Evolutionary conservation across 106 monocot species (phyloP), one percentile per base, ranked within the genome.

Genomic region (Dioscorea dumetorum): DNA sequence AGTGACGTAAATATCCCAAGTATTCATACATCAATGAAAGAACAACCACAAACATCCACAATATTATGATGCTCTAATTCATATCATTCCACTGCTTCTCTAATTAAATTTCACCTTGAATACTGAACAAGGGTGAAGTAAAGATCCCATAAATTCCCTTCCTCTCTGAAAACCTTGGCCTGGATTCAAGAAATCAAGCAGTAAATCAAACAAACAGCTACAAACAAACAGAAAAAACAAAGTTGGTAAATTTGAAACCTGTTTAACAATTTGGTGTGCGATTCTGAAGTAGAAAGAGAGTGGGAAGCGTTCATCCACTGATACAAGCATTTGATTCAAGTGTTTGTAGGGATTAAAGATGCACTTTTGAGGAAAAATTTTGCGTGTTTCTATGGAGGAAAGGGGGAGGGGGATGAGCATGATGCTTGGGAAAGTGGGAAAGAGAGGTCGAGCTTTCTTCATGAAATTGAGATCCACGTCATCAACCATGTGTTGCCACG

Each of bases 281-380:
- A 61, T 74, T 49, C 67, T 67, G 74, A 48, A 74, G 50, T 74
- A 74, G 67, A 67, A 67, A 19, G 60, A 74, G n/a, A 74, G 59
- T 48, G 74, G 74, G 67, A 74, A 67, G 17, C 74, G 59, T 15
- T 61, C 41, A 31, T 67, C 59, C 6, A 51, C 67, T 3, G 60
- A 67, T 50, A 50, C 50, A 33, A n/a, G 59, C 67, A 74, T 74
- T 12, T 49, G 15, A 54, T 54, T 18, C 15, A 18, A 18, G 15
- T 28, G 15, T 18, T 54, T 18, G 1, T 54, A 3, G 5, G 54
- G 19, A 16, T 54, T 54, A 16, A 54, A 54, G 54, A 19, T 54
- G 15, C 54, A 54, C 5, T 13, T 54, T 19, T 54, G 54, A 54
- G 5, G 18, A 54, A n/a, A n/a, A 16, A 13, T 54, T 54, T 41